These are phyloP conservation scores for Epichloe bromicola DNA, from an alignment of 2,329 filamentous ascomycete species.

Conservation along the genomic window DNA sequence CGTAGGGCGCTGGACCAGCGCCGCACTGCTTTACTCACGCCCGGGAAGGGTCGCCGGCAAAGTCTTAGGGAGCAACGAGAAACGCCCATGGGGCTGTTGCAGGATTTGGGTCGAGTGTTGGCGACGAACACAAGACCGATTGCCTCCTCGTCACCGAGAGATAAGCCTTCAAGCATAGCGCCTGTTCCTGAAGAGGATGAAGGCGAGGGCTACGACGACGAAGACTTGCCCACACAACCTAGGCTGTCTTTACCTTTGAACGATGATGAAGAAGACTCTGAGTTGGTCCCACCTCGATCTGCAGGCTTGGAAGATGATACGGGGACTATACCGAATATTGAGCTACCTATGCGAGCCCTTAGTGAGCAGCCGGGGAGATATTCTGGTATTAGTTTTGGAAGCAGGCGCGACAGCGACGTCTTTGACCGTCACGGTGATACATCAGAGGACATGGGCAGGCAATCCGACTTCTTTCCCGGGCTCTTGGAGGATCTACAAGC, in stretches of 20 bases:
- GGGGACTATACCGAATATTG: constrained; percentile 45
- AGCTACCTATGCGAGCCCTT: constrained; percentile 40
- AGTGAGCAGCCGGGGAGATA: constrained; percentile 32
- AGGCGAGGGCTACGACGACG: constrained; percentile 16
- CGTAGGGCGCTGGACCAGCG: constrained; percentile 44
- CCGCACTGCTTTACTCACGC: constrained; percentile 46
- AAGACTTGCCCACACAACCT: constrained; percentile 32
- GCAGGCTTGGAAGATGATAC: constrained; percentile 46
- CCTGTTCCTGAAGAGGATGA: constrained; percentile 22
- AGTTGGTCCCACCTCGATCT: constrained; percentile 39
- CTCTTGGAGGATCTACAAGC: constrained; percentile 30
- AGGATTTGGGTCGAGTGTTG: constrained; percentile 40
- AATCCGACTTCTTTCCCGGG: constrained; percentile 40
- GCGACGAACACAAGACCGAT: constrained; percentile 35
- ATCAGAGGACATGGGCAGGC: constrained; percentile 27
- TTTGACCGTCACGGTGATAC: constrained; percentile 24
- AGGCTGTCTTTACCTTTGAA: constrained; percentile 42
- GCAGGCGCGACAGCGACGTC: constrained; percentile 40
- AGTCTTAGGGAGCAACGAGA: constrained; percentile 44
- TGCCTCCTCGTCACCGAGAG: constrained; percentile 30
- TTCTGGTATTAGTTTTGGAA: constrained; percentile 41
- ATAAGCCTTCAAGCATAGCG: constrained; percentile 15
- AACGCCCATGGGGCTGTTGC: constrained; percentile 39
- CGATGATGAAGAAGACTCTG: constrained; percentile 32
- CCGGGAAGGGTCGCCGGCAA: constrained; percentile 43